Conservation (phyloP, 2,329 filamentous ascomycete species). For the Tolypocladium cylindrosporum region DNA sequence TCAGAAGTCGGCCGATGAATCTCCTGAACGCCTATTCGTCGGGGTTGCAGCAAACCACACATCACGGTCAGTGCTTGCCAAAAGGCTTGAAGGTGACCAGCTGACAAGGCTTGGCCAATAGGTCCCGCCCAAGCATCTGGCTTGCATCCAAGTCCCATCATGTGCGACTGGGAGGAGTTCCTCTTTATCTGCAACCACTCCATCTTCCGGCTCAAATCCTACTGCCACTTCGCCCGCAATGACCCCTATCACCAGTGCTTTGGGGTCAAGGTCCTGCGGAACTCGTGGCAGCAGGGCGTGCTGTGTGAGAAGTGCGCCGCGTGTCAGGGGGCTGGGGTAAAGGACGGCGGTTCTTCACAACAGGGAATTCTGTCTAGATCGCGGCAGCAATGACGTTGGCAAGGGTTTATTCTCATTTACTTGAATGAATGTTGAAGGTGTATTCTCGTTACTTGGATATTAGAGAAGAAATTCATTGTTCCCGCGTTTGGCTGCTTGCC, state of each 20-base stretch:
- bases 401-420: neutral
- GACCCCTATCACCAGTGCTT: constrained; percentile 61
- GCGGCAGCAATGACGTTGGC: neutral
- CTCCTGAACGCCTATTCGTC: neutral
- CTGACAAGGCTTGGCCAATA: neutral
- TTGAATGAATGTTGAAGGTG: neutral
- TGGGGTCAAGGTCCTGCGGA: constrained; percentile 53
- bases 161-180: constrained; percentile 66
- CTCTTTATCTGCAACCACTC: constrained; percentile 56
- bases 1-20: neutral
- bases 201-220: constrained; percentile 48
- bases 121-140: neutral
- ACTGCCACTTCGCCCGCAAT: constrained; percentile 69
- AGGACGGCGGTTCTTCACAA: neutral
- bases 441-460: neutral
- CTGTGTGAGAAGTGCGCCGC: constrained; percentile 39
- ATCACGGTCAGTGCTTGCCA: neutral
- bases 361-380: neutral
- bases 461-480: neutral
- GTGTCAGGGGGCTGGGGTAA: neutral
- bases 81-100: too few species aligned
- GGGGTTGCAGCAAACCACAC: neutral
- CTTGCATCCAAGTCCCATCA: constrained; percentile 21
- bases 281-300: constrained; percentile 46
- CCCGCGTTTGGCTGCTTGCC: neutral